A percentile compares a stretch with the other conserved stretches of the same genome.
These are phyloP conservation scores for Beta macrorhiza DNA, from an alignment of 179 eudicot species.

Conservation along the genomic window DNA sequence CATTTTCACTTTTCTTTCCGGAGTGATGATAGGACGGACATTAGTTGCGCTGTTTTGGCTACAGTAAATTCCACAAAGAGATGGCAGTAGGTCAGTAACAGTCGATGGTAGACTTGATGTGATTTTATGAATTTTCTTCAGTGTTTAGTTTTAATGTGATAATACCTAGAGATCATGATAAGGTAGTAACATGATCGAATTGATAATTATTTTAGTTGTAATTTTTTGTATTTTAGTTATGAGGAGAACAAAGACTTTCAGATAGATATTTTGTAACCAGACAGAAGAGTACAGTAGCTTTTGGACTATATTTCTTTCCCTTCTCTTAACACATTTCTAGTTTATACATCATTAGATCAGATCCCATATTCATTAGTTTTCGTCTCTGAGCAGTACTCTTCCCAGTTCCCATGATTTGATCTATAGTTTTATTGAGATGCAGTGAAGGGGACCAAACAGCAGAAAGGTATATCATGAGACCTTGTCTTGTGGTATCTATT, in stretches of 20 bases:
- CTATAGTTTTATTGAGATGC: neutral
- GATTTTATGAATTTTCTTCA: neutral
- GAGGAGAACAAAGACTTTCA: neutral
- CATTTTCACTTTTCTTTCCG: neutral
- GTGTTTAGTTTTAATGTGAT: neutral
- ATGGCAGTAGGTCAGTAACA: neutral
- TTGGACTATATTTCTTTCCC: neutral
- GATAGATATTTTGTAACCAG: no score
- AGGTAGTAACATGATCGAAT: neutral
- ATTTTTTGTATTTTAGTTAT: neutral
- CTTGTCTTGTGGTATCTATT: neutral
- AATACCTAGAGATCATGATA: neutral
- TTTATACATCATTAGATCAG: neutral
- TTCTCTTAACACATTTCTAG: neutral
- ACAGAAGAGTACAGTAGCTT: neutral
- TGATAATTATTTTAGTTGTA: neutral
- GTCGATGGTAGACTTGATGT: neutral
- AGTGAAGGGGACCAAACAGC: neutral
- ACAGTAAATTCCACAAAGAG: neutral
- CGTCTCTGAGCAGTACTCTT: neutral
- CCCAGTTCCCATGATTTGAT: neutral
- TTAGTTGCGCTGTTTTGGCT: neutral
- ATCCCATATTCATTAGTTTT: neutral
- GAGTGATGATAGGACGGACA: neutral
- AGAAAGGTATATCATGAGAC: neutral